Evolutionary conservation across 768 basidiomycete species (phyloP), one percentile per base, ranked within the genome.

Genomic region (Panus rudis): DNA sequence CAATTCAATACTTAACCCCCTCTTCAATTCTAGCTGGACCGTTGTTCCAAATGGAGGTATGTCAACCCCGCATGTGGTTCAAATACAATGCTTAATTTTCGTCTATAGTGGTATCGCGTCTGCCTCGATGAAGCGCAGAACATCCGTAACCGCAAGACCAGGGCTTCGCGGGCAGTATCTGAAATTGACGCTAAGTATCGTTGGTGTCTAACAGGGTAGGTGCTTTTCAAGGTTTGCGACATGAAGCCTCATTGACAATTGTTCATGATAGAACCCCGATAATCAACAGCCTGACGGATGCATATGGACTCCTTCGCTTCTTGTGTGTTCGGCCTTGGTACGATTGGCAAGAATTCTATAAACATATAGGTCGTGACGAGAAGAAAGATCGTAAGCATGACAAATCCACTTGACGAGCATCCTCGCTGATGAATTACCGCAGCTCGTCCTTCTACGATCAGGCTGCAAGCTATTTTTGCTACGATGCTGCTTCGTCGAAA

Each of bases 191-290:
- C 75, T 0, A 66, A 53, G 14, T 72, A 78, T 55, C 69, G 81
- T 28, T 88, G 86, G 86, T 75, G 73, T 49, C 62, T 85, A 7
- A 84, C 81, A 20, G 80, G 78, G 71, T 74, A 55, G 16, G 66
- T 39, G 4, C 13, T 34, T 41, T 58, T n/a, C n/a, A n/a, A n/a
- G n/a, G n/a, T 16, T 34, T 26, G 19, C 28, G 21, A 47, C 39
- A 40, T 43, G 19, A 17, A 28, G 21, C 14, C 17, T 26, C 3
- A 35, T 28, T 16, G 11, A n/a, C n/a, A n/a, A 17, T 21, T 21
- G 20, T 26, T 41, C 20, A 3, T 14, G n/a, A n/a, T 32, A 75
- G 78, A 1, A 84, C 81, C 0, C 79, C 80, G 0, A 77, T 86
- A 47, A 71, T 79, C 42, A 88, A 86, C 52, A 57, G 61, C 11